A percentile compares a stretch with the other conserved stretches of the same genome.
phyloP scores from a whole-genome alignment of 1,284 basidiomycete species.

The Pseudozyma thailandica region DNA sequence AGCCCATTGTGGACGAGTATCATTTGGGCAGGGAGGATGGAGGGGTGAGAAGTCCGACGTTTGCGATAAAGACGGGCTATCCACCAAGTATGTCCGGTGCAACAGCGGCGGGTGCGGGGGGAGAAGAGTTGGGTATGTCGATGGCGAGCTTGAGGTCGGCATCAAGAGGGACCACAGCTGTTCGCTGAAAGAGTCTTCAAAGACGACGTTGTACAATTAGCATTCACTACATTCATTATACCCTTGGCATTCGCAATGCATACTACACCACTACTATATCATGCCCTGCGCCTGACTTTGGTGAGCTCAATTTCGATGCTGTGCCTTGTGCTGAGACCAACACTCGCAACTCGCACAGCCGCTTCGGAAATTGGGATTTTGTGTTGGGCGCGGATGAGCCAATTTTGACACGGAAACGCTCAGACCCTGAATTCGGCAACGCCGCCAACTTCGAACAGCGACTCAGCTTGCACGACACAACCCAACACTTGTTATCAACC shows the following conservation, averaged over 20 bases:
- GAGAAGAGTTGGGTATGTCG: slow-evolving; percentile 1
- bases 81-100: slow-evolving; percentile 45
- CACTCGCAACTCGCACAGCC: too few relatives aligned
- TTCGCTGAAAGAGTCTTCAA: not conserved
- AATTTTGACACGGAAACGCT: not conserved
- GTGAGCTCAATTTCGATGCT: too few relatives aligned
- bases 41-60: slow-evolving; percentile 34
- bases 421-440: slow-evolving; percentile 11
- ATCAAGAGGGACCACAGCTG: slow-evolving; percentile 2
- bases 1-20: slow-evolving; percentile 89
- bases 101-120: not conserved
- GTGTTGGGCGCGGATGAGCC: slow-evolving; percentile 9
- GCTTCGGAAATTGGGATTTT: too few relatives aligned
- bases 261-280: too few relatives aligned
- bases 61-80: slow-evolving; percentile 49
- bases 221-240: slow-evolving; percentile 1
- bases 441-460: not conserved
- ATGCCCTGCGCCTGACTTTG: too few relatives aligned
- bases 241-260: slow-evolving; percentile 4
- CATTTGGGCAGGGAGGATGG: slow-evolving; percentile 13
- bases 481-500: too few relatives aligned
- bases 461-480: too few relatives aligned
- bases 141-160: slow-evolving; percentile 1
- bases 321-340: too few relatives aligned
- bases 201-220: not conserved